These are phyloP conservation scores for Boletus subcaerulescens DNA, from an alignment of 768 basidiomycete species.

Conservation along the genomic window DNA sequence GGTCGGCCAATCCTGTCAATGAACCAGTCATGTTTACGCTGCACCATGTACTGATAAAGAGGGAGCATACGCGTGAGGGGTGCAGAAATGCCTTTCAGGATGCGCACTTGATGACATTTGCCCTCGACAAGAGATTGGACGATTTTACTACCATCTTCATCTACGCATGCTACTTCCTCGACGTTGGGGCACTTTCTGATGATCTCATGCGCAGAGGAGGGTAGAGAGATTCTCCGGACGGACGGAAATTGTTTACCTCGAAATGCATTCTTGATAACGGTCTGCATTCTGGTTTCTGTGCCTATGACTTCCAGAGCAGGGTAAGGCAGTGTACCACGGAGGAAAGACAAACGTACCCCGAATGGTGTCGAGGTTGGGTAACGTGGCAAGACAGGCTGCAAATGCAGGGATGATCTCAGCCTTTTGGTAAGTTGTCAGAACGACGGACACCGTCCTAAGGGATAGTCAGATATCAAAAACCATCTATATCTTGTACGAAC, in stretches of 20 bases:
- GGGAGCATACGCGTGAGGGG: not conserved
- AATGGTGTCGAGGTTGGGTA: constrained; percentile 6
- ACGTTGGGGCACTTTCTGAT: constrained; percentile 10
- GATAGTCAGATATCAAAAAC: not conserved
- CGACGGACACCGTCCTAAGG: not conserved
- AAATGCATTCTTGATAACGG: constrained; percentile 6
- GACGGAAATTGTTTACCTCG: constrained; percentile 5
- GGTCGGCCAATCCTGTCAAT: constrained; percentile 4
- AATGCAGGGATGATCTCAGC: constrained; percentile 6
- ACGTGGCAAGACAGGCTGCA: not conserved
- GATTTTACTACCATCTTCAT: constrained; percentile 5
- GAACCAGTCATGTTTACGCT: not conserved
- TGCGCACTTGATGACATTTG: not conserved
- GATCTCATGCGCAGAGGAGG: constrained; percentile 4
- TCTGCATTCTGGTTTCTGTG: not conserved
- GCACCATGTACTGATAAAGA: not conserved
- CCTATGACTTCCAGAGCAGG: constrained; percentile 1
- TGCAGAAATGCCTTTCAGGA: constrained; percentile 3
- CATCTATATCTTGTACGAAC: no score
- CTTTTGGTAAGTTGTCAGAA: not conserved
- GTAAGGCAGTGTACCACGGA: not conserved
- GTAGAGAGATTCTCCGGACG: constrained; percentile 3
- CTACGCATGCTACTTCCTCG: constrained; percentile 4
- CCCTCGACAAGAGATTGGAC: constrained; percentile 3
- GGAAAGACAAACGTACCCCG: not conserved